Percentiles rank a stretch among this genome's conserved stretches.
phyloP scores from a whole-genome alignment of 176 grass and related monocot genomes.

The Neostapfia colusana region DNA sequence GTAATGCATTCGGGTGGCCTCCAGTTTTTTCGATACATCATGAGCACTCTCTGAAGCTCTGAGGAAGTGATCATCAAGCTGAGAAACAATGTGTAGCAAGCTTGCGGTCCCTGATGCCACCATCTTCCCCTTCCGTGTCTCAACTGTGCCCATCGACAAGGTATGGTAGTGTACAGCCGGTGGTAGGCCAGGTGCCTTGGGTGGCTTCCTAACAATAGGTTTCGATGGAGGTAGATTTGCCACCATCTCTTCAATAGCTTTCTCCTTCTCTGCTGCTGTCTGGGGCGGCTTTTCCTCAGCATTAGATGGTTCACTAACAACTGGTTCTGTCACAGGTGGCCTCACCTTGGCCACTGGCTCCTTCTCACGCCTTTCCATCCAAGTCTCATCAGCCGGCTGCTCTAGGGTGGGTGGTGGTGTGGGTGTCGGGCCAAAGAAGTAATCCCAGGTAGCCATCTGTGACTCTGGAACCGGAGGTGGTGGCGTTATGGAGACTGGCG shows the following conservation, averaged over 20 bases:
- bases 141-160: constrained; percentile 39
- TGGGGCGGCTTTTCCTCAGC: constrained; percentile 36
- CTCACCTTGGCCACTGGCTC: constrained; percentile 33
- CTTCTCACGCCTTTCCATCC: constrained; percentile 45
- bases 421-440: constrained; percentile 50
- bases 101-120: constrained; percentile 33
- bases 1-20: constrained; percentile 92
- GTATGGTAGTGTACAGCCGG: constrained; percentile 50
- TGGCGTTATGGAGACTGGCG: constrained; percentile 10
- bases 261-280: constrained; percentile 21
- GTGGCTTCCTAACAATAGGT: constrained; percentile 46
- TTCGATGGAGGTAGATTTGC: constrained; percentile 40
- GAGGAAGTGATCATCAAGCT: constrained; percentile 83
- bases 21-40: constrained; percentile 86
- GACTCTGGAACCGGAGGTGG: constrained; percentile 29
- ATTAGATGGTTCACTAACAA: constrained; percentile 7
- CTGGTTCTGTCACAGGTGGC: constrained; percentile 5
- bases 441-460: constrained; percentile 64
- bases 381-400: constrained; percentile 55
- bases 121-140: constrained; percentile 51
- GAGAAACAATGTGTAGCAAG: constrained; percentile 59
- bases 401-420: constrained; percentile 65
- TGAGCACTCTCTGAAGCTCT: constrained; percentile 72
- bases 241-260: constrained; percentile 36
- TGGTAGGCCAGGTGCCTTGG: constrained; percentile 38